Evolutionary conservation across 2,329 filamentous ascomycete genomes (phyloP).

Genomic region (Paecilomyces sp.): DNA sequence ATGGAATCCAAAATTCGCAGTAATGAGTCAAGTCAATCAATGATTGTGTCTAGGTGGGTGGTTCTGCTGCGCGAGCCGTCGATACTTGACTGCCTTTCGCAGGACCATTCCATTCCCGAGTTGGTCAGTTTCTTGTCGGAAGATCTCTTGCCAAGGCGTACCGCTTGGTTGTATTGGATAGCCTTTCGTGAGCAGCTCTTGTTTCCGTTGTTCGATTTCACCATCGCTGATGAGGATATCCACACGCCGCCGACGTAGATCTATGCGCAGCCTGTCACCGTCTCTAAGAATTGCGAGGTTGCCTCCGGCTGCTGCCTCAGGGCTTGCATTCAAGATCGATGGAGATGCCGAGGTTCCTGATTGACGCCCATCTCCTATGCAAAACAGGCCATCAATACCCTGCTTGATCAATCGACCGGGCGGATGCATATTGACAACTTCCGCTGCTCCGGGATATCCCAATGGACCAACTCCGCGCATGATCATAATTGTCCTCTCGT

Average conservation of each 20-base stretch:
- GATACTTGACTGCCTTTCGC: constrained; percentile 40
- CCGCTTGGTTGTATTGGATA: constrained; percentile 35
- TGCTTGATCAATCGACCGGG: constrained; percentile 38
- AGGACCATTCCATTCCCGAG: constrained; percentile 43
- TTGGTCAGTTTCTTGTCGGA: constrained; percentile 39
- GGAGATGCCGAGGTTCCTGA: constrained; percentile 50
- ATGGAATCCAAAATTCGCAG: too few relatives aligned
- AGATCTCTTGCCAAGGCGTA: constrained; percentile 47
- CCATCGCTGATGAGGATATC: constrained; percentile 39
- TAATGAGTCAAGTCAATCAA: too few relatives aligned
- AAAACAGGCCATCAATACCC: constrained; percentile 42
- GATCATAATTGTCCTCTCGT: constrained; percentile 39
- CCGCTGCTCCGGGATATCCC: constrained; percentile 45
- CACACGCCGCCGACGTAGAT: constrained; percentile 43
- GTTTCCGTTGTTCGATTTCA: constrained; percentile 35
- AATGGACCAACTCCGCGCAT: constrained; percentile 45
- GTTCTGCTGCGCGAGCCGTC: constrained; percentile 35
- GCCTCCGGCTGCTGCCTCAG: constrained; percentile 49
- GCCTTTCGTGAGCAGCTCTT: constrained; percentile 29
- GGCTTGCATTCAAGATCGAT: constrained; percentile 50
- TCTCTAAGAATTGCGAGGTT: constrained; percentile 46
- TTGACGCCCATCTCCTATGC: constrained; percentile 50
- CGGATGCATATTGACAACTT: constrained; percentile 48
- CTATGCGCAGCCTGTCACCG: constrained; percentile 46
- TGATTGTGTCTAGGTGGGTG: too few relatives aligned